Evolutionary conservation across 148 eudicot genomes (phyloP).

Genomic region (Camellia japonica): DNA sequence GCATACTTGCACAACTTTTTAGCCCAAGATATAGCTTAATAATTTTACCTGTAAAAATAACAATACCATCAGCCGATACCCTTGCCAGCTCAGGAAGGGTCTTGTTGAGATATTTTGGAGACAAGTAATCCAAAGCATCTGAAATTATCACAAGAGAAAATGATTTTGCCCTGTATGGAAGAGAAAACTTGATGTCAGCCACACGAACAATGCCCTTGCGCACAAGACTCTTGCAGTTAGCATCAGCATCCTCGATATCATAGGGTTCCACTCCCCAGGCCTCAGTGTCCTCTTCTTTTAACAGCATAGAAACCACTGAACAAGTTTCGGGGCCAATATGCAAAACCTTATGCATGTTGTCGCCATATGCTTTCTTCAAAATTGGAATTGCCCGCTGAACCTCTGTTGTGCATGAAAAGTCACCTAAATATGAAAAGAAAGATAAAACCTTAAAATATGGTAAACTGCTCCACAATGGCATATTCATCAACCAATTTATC

Average conservation of each 20-base stretch:
- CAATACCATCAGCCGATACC: slow-evolving; percentile 31
- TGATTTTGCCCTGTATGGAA: slow-evolving; percentile 34
- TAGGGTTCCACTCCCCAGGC: slow-evolving; percentile 39
- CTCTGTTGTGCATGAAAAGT: slow-evolving; percentile 26
- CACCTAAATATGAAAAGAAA: slow-evolving; percentile 17
- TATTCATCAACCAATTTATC: not conserved
- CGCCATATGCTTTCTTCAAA: slow-evolving; percentile 32
- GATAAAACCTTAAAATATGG: not conserved
- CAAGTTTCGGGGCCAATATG: slow-evolving; percentile 40
- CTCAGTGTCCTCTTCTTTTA: slow-evolving; percentile 26
- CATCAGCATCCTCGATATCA: slow-evolving; percentile 35
- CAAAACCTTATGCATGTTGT: slow-evolving; percentile 32
- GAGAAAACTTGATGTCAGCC: slow-evolving; percentile 33
- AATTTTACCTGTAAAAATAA: slow-evolving; percentile 31
- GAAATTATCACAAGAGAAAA: slow-evolving; percentile 32
- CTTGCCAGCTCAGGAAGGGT: slow-evolving; percentile 39
- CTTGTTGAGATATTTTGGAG: slow-evolving; percentile 33
- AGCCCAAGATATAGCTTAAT: not conserved
- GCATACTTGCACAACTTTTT: not conserved
- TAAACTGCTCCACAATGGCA: not conserved
- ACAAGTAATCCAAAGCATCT: slow-evolving; percentile 34
- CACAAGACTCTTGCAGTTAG: slow-evolving; percentile 26
- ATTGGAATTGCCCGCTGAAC: slow-evolving; percentile 30
- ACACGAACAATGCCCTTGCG: slow-evolving; percentile 35
- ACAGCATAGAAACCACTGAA: slow-evolving; percentile 24